Percentiles rank a stretch among this genome's conserved stretches.
Evolutionary conservation across 2,329 filamentous ascomycete genomes (phyloP).

Genomic region (Fusarium praegraminearum): DNA sequence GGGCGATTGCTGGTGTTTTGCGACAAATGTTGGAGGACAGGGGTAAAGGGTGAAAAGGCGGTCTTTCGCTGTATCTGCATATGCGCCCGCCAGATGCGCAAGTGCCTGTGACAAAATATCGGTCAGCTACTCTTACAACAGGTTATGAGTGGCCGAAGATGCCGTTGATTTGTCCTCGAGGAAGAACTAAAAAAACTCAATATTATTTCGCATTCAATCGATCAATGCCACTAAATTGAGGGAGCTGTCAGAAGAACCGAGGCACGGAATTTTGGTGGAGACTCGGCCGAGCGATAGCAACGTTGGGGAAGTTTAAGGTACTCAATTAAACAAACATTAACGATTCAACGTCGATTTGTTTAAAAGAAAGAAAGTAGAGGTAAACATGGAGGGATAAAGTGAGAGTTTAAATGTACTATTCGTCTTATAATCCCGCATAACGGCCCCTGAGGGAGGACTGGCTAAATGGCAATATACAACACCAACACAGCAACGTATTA

Average conservation of each 20-base stretch:
- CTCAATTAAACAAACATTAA: neutral
- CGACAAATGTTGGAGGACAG: constrained; percentile 8
- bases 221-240: constrained; percentile 20
- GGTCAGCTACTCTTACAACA: neutral
- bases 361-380: neutral
- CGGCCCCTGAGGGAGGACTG: neutral
- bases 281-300: constrained; percentile 14
- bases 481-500: neutral
- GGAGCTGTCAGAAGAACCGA: constrained; percentile 34
- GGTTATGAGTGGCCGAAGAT: constrained; percentile 5
- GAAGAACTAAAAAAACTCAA: neutral
- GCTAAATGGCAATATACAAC: neutral
- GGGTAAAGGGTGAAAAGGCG: neutral
- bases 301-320: constrained; percentile 14
- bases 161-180: constrained; percentile 1
- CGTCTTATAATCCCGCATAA: neutral
- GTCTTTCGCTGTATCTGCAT: constrained; percentile 12
- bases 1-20: constrained; percentile 15
- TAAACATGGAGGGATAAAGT: neutral
- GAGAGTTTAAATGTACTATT: neutral
- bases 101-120: neutral
- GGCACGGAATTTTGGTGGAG: constrained; percentile 37
- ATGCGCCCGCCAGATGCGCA: neutral
- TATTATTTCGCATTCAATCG: constrained; percentile 8
- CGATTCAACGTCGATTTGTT: neutral